Conservation (phyloP, 1,284 basidiomycete species). For the Sporisorium exsertum region DNA sequence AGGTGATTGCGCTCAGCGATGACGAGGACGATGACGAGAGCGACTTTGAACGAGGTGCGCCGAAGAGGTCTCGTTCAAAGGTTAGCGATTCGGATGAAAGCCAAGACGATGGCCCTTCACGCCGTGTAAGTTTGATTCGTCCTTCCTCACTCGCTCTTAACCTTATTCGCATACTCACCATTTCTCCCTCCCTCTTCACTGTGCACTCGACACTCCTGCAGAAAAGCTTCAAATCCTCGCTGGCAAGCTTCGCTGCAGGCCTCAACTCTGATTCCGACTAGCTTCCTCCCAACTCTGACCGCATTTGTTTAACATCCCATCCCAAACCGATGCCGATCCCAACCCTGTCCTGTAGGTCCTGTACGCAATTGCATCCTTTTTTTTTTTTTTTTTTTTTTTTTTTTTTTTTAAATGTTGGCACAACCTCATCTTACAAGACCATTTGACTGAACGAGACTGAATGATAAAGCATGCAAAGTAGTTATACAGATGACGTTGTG, state of each 20-base stretch:
- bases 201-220: not conserved
- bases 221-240: conserved; percentile 42
- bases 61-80: not conserved
- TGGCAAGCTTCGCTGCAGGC: conserved; percentile 48
- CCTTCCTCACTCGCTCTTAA: not conserved
- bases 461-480: conserved; percentile 17
- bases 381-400: too few species aligned
- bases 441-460: not conserved
- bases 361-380: not conserved
- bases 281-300: not conserved
- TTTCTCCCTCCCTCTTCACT: not conserved
- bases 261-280: conserved; percentile 50
- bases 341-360: too few species aligned
- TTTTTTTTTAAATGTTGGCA: too few species aligned
- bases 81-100: conserved; percentile 20
- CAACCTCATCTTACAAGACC: not conserved
- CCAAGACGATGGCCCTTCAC: conserved; percentile 34
- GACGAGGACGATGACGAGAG: conserved; percentile 18
- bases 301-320: too few species aligned
- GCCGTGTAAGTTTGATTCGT: conserved; percentile 11
- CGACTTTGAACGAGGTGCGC: conserved; percentile 15
- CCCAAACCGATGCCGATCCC: not conserved
- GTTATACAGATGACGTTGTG: not conserved
- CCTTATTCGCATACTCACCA: not conserved
- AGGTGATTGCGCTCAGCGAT: conserved; percentile 1